A percentile compares a stretch with the other conserved stretches of the same genome.
These are phyloP conservation scores for Metschnikowia noctiluminum DNA, from an alignment of 805 yeast species.

Conservation along the genomic window DNA sequence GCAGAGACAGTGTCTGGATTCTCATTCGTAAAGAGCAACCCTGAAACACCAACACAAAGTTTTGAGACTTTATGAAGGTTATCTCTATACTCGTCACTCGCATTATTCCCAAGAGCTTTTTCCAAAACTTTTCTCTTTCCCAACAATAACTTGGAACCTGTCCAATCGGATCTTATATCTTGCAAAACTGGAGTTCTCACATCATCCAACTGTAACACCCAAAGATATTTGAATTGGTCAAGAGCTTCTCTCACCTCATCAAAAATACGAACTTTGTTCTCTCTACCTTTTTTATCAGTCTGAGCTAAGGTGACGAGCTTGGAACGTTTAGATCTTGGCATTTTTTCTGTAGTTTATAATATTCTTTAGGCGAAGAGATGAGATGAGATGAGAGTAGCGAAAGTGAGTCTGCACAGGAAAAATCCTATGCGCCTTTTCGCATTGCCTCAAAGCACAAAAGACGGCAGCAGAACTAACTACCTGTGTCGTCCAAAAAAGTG, in stretches of 20 bases:
- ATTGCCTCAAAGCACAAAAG: too few relatives aligned
- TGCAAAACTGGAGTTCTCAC: slow-evolving; percentile 95
- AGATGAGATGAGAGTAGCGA: slow-evolving; percentile 9
- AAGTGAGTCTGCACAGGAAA: slow-evolving; percentile 1
- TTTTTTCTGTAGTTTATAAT: slow-evolving; percentile 23
- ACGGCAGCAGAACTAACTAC: too few relatives aligned
- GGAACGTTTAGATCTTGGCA: slow-evolving; percentile 98
- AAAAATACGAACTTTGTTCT: slow-evolving; percentile 84
- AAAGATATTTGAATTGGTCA: slow-evolving; percentile 71
- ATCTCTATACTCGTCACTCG: slow-evolving; percentile 88
- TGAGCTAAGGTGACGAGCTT: slow-evolving; percentile 93
- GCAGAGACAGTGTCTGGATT: slow-evolving; percentile 81
- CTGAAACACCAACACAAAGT: slow-evolving; percentile 72
- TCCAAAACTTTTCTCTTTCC: slow-evolving; percentile 93
- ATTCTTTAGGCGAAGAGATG: slow-evolving; percentile 5
- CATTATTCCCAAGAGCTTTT: slow-evolving; percentile 84
- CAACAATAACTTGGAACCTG: slow-evolving; percentile 80
- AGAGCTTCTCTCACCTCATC: slow-evolving; percentile 84
- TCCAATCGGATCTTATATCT: slow-evolving; percentile 90
- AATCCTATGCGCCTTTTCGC: slow-evolving; percentile 3
- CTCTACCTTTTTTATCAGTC: slow-evolving; percentile 93
- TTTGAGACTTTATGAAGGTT: slow-evolving; percentile 69
- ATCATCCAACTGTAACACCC: slow-evolving; percentile 85
- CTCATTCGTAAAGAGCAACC: slow-evolving; percentile 87
- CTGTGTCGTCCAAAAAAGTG: too few relatives aligned